Percentiles rank a stretch among this genome's conserved stretches.
Evolutionary conservation across 495 filamentous ascomycete species (phyloP).

Genomic region (Penicillium soppii): DNA sequence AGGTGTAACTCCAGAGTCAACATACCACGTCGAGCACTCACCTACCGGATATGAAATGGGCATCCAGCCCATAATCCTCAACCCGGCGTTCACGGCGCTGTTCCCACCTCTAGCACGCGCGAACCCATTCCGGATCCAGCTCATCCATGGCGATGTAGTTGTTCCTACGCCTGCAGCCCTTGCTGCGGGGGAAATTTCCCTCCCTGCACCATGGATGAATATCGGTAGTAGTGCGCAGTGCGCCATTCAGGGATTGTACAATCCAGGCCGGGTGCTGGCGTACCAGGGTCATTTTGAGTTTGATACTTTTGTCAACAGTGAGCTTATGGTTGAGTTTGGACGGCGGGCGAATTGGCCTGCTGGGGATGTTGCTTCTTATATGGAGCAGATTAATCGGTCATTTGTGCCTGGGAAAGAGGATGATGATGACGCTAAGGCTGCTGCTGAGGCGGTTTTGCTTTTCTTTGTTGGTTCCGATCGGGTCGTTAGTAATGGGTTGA

Average conservation of each 20-base stretch:
- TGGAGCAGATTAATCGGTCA: conserved; percentile 25
- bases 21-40: conserved; percentile 24
- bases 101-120: conserved; percentile 23
- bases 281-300: conserved; percentile 48
- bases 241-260: conserved; percentile 42
- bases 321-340: conserved; percentile 34
- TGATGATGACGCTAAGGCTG: conserved; percentile 37
- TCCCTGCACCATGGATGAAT: conserved; percentile 30
- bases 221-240: conserved; percentile 34
- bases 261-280: conserved; percentile 33
- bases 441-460: conserved; percentile 37
- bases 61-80: conserved; percentile 32
- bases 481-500: conserved; percentile 15
- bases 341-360: conserved; percentile 26
- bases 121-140: conserved; percentile 28
- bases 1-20: neutral
- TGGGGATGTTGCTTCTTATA: conserved; percentile 13
- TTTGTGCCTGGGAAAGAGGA: conserved; percentile 20
- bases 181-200: neutral
- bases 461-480: conserved; percentile 31
- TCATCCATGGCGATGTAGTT: conserved; percentile 37
- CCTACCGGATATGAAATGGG: conserved; percentile 40
- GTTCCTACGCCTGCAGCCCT: conserved; percentile 19
- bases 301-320: conserved; percentile 36
- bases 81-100: conserved; percentile 23